Conservation (phyloP, 2,329 filamentous ascomycete genomes). For the Colletotrichum sp. region DNA sequence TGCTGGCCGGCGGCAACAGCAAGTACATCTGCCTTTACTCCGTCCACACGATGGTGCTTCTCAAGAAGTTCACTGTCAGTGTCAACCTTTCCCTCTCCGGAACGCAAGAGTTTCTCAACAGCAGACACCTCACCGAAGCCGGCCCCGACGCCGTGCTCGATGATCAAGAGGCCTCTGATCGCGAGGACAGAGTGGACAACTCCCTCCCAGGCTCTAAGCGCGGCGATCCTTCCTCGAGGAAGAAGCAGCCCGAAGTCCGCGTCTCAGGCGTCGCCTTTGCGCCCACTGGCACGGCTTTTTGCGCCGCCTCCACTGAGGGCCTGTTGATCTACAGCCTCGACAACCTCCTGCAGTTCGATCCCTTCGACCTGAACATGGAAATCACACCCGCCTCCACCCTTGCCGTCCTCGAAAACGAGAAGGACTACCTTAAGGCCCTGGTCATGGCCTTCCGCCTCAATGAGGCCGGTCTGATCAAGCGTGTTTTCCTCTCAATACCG, state of each 20-base stretch:
- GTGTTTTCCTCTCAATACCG: constrained; percentile 86
- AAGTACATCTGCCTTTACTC: constrained; percentile 99
- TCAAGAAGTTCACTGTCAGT: constrained; percentile 96
- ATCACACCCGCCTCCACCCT: constrained; percentile 90
- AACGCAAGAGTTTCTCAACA: constrained; percentile 97
- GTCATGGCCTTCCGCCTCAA: constrained; percentile 98
- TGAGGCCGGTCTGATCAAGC: constrained; percentile 79
- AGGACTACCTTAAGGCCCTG: constrained; percentile 88
- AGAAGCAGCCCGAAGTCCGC: constrained; percentile 79
- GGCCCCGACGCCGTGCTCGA: constrained; percentile 87
- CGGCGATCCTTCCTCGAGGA: constrained; percentile 83
- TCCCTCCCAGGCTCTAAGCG: constrained; percentile 85
- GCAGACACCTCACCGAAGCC: constrained; percentile 87
- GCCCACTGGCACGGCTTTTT: constrained; percentile 88
- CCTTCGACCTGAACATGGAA: constrained; percentile 92
- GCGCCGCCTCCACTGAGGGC: constrained; percentile 93
- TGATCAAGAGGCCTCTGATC: constrained; percentile 85
- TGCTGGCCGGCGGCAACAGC: constrained; percentile 92
- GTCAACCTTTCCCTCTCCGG: constrained; percentile 95
- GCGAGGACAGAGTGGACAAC: constrained; percentile 81
- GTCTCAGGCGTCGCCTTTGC: constrained; percentile 87
- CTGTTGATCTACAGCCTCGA: constrained; percentile 93
- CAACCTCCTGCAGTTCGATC: constrained; percentile 84
- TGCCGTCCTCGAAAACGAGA: constrained; percentile 66
- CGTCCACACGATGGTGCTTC: constrained; percentile 85